A percentile compares a stretch with the other conserved stretches of the same genome.
phyloP scores from a whole-genome alignment of 371 early-diverging fungal genomes.

The Funneliformis caledonium region DNA sequence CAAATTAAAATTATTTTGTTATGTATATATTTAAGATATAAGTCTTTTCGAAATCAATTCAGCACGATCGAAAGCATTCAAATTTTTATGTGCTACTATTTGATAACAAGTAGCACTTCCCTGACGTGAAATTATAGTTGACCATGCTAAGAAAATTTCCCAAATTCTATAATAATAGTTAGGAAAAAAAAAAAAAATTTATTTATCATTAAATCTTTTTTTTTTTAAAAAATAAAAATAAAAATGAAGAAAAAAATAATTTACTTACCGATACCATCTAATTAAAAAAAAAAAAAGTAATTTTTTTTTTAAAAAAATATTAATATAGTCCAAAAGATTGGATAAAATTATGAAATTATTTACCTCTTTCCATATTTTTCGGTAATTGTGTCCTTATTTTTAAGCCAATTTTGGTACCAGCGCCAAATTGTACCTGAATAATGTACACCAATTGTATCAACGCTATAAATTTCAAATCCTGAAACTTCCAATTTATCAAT shows the following conservation, averaged over 20 bases:
- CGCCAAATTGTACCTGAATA: slow-evolving; percentile 94
- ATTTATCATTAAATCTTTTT: not conserved
- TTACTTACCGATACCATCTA: slow-evolving; percentile 43
- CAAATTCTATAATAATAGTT: slow-evolving; percentile 65
- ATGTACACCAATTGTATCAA: slow-evolving; percentile 95
- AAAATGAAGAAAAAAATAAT: slow-evolving; percentile 9
- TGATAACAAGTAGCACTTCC: slow-evolving; percentile 96
- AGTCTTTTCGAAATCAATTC: slow-evolving; percentile 54
- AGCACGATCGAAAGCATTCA: slow-evolving; percentile 89
- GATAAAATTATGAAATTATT: slow-evolving; percentile 64
- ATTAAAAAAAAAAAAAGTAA: not conserved
- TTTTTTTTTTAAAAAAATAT: no score
- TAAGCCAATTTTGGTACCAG: slow-evolving; percentile 98
- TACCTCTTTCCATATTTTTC: slow-evolving; percentile 80
- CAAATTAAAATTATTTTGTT: not conserved
- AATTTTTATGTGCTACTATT: slow-evolving; percentile 95
- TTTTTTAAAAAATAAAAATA: no score
- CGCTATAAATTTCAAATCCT: slow-evolving; percentile 89
- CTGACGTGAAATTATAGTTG: slow-evolving; percentile 92
- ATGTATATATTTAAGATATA: not conserved
- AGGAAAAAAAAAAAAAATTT: not conserved
- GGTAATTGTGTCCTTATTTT: slow-evolving; percentile 83
- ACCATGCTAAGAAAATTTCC: slow-evolving; percentile 98
- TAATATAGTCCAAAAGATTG: no score
- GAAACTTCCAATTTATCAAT: slow-evolving; percentile 88